A percentile compares a stretch with the other conserved stretches of the same genome.
phyloP scores from a whole-genome alignment of 108 stramenopile genomes.

The Stephanodiscus triporus region DNA sequence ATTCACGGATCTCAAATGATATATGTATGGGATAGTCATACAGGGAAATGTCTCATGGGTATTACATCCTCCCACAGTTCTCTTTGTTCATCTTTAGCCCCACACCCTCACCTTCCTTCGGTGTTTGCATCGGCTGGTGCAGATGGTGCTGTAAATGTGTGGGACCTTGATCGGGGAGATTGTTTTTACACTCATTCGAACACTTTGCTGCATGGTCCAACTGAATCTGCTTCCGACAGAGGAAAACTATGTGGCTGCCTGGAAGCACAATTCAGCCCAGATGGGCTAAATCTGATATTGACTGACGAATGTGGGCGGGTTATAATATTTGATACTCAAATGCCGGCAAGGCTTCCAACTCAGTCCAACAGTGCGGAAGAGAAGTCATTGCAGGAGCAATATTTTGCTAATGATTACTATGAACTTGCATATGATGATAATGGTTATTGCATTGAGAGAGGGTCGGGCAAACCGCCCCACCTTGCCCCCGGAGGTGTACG shows the following conservation, averaged over 20 bases:
- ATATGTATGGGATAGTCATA: conserved; percentile 79
- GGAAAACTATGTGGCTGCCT: conserved; percentile 71
- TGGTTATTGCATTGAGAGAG: conserved; percentile 84
- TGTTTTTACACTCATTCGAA: conserved; percentile 69
- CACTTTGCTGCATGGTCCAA: conserved; percentile 56
- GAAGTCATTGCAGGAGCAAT: conserved; percentile 73
- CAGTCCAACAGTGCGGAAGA: not conserved
- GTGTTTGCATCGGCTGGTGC: conserved; percentile 72
- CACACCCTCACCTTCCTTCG: conserved; percentile 72
- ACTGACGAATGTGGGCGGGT: conserved; percentile 80
- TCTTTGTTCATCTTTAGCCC: conserved; percentile 71
- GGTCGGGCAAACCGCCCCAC: conserved; percentile 82
- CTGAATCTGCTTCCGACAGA: conserved; percentile 36
- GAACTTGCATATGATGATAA: conserved; percentile 76
- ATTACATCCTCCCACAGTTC: conserved; percentile 68
- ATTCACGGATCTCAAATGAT: conserved; percentile 73
- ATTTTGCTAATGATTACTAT: conserved; percentile 90
- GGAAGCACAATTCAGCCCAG: conserved; percentile 77
- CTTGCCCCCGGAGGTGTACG: conserved; percentile 76
- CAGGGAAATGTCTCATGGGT: conserved; percentile 78
- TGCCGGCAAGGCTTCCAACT: conserved; percentile 10
- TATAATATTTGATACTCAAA: conserved; percentile 63
- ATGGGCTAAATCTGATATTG: conserved; percentile 66
- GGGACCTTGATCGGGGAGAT: conserved; percentile 74
- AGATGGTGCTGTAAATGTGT: conserved; percentile 73